Percentiles rank a stretch among this genome's conserved stretches.
These are phyloP conservation scores for Yamadazyma oceani DNA, from an alignment of 1,139 yeast species.

Conservation along the genomic window DNA sequence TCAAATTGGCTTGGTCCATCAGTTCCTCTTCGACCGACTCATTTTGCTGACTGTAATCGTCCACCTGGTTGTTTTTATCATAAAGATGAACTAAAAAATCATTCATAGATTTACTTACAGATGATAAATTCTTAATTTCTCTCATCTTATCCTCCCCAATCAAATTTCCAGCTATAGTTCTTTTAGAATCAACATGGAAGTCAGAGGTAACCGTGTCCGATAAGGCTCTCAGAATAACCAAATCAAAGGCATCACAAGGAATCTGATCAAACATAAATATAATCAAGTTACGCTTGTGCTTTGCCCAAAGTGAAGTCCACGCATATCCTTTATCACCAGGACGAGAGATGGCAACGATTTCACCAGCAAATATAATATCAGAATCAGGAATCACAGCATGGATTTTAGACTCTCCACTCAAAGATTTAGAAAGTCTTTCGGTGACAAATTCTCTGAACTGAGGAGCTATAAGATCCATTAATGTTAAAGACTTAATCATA, in stretches of 20 bases:
- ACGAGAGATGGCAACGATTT: slow-evolving; percentile 55
- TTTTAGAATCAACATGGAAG: slow-evolving; percentile 34
- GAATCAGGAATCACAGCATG: slow-evolving; percentile 12
- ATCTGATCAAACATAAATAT: slow-evolving; percentile 89
- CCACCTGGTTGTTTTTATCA: slow-evolving; percentile 20
- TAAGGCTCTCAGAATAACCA: slow-evolving; percentile 44
- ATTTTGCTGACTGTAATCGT: not conserved
- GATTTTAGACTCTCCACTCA: slow-evolving; percentile 9
- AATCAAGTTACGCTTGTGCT: slow-evolving; percentile 64
- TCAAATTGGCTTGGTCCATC: slow-evolving; percentile 9
- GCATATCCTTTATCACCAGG: slow-evolving; percentile 54
- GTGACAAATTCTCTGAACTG: slow-evolving; percentile 68
- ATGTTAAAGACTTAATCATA: slow-evolving; percentile 60
- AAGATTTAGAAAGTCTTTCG: slow-evolving; percentile 43
- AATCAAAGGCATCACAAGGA: slow-evolving; percentile 75
- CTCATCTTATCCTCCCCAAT: slow-evolving; percentile 23
- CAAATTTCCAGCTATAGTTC: slow-evolving; percentile 45
- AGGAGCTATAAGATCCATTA: slow-evolving; percentile 77
- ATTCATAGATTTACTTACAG: slow-evolving; percentile 35
- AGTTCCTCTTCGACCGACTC: slow-evolving; percentile 8
- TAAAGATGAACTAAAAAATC: slow-evolving; percentile 19
- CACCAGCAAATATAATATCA: slow-evolving; percentile 49
- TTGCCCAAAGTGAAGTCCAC: slow-evolving; percentile 90
- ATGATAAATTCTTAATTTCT: slow-evolving; percentile 21
- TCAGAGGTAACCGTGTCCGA: slow-evolving; percentile 7